These are phyloP conservation scores for Cyclotella kingstonii DNA, from an alignment of 108 stramenopile species.

Conservation along the genomic window DNA sequence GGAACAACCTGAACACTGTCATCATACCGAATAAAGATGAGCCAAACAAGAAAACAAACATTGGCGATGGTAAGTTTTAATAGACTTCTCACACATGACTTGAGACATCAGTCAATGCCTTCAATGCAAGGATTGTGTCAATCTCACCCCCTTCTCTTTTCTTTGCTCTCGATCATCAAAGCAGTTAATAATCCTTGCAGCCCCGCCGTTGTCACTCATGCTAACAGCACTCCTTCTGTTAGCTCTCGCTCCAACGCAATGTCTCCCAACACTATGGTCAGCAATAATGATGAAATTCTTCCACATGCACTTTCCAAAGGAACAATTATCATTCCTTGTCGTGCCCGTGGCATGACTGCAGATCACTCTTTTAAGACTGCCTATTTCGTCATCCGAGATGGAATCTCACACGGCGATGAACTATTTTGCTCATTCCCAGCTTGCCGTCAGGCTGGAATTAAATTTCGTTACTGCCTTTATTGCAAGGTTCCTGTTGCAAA, in stretches of 20 bases:
- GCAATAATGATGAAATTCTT: neutral
- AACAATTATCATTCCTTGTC: conserved; percentile 44
- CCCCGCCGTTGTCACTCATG: no score
- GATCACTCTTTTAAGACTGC: conserved; percentile 71
- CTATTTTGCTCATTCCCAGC: conserved; percentile 80
- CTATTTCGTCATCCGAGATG: conserved; percentile 83
- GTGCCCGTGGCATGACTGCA: conserved; percentile 50
- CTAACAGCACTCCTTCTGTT: no score
- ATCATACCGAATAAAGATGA: no score
- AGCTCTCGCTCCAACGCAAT: neutral
- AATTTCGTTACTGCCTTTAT: conserved; percentile 74
- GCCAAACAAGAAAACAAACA: no score
- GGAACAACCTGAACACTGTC: no score
- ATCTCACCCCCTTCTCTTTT: no score
- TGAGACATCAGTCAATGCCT: no score
- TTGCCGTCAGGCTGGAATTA: conserved; percentile 76
- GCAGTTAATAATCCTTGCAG: no score
- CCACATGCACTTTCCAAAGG: conserved; percentile 11
- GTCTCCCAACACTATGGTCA: neutral
- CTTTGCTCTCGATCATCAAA: no score
- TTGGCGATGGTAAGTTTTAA: no score
- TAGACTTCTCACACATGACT: no score
- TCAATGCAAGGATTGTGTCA: no score
- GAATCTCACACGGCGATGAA: conserved; percentile 81
- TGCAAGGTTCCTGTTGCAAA: conserved; percentile 82